phyloP scores from a whole-genome alignment of 129 eudicot genomes.

The Artemisia tridentata region DNA sequence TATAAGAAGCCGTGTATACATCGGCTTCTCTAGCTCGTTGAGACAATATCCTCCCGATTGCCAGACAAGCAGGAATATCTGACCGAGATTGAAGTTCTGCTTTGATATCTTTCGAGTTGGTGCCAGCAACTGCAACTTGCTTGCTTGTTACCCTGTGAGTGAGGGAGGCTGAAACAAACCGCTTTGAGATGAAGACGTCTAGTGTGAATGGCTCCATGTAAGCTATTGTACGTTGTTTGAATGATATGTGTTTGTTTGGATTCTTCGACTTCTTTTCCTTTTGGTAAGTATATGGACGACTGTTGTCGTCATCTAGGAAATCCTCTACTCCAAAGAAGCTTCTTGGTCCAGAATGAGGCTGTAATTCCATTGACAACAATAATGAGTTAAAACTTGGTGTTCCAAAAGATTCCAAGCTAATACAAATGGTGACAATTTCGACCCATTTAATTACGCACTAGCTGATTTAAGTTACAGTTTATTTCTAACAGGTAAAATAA shows the following conservation, averaged over 20 bases:
- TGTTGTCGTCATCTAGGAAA: slow-evolving; percentile 58
- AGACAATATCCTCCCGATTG: slow-evolving; percentile 54
- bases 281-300: slow-evolving; percentile 68
- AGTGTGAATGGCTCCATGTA: slow-evolving; percentile 73
- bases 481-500: not conserved
- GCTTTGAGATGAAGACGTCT: slow-evolving; percentile 64
- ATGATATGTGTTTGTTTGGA: slow-evolving; percentile 61
- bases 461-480: not conserved
- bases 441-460: too few species aligned
- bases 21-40: slow-evolving; percentile 73
- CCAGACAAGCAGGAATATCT: slow-evolving; percentile 67
- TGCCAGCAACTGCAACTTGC: slow-evolving; percentile 74
- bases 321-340: slow-evolving; percentile 83
- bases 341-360: slow-evolving; percentile 51
- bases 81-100: slow-evolving; percentile 56
- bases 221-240: slow-evolving; percentile 62
- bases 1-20: slow-evolving; percentile 62
- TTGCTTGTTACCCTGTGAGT: slow-evolving; percentile 72
- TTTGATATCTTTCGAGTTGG: slow-evolving; percentile 69
- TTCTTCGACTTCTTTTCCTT: slow-evolving; percentile 61
- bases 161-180: slow-evolving; percentile 62
- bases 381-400: not conserved
- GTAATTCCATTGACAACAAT: not conserved
- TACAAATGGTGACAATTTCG: too few species aligned
- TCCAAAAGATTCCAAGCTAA: not conserved